phyloP scores from a whole-genome alignment of 2,329 filamentous ascomycete species.

The Alternaria angustiovoidea region DNA sequence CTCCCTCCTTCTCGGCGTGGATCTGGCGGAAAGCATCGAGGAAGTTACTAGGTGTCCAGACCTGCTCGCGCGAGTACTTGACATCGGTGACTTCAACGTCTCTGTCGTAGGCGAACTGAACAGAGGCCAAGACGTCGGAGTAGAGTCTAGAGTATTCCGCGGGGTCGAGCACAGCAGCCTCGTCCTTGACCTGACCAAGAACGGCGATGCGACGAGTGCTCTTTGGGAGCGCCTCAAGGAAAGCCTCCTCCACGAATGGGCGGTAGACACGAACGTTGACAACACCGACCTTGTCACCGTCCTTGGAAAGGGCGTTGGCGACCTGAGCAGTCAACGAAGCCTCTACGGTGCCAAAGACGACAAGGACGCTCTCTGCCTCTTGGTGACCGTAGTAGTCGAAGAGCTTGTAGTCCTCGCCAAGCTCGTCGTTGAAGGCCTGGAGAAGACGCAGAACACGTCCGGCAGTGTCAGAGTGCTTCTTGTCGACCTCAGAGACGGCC shows the following conservation, averaged over 20 bases:
- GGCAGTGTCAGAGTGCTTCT: conserved; percentile 74
- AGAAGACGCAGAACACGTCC: conserved; percentile 76
- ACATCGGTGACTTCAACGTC: conserved; percentile 77
- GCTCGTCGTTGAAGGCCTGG: conserved; percentile 82
- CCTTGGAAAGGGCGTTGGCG: conserved; percentile 72
- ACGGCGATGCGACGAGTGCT: conserved; percentile 80
- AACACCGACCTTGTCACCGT: conserved; percentile 82
- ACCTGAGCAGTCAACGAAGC: conserved; percentile 85
- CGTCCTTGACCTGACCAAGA: conserved; percentile 84
- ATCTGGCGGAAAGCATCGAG: conserved; percentile 59
- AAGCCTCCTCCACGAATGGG: conserved; percentile 93
- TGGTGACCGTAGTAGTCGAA: conserved; percentile 94
- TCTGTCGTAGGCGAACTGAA: conserved; percentile 71
- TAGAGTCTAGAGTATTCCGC: conserved; percentile 86
- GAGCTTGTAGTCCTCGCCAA: conserved; percentile 89
- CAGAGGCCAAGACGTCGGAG: conserved; percentile 85
- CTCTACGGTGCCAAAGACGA: conserved; percentile 93
- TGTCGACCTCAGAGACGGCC: conserved; percentile 68
- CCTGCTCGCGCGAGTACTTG: conserved; percentile 83
- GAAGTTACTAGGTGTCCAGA: conserved; percentile 67
- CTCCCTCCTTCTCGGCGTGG: conserved; percentile 51
- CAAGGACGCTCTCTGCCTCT: conserved; percentile 80
- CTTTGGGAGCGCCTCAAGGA: conserved; percentile 80
- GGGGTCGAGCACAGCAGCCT: conserved; percentile 75
- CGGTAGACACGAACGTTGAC: conserved; percentile 93